Conservation (phyloP, 805 yeast species). For the Zygosaccharomyces bailii region DNA sequence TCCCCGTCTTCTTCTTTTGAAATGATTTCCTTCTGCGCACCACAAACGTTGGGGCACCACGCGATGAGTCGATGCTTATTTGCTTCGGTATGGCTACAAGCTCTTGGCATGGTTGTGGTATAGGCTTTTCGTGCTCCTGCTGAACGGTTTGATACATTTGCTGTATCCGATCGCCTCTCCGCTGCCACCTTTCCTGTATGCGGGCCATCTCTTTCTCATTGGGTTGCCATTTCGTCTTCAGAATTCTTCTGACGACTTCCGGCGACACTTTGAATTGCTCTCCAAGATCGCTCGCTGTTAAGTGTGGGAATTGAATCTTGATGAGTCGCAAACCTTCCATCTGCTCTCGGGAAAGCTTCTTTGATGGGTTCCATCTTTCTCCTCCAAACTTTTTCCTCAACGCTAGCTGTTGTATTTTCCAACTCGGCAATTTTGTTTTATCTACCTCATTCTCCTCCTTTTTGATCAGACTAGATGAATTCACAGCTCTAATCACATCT, state of each 20-base stretch:
- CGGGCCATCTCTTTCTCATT: constrained; percentile 47
- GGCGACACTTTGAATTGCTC: constrained; percentile 68
- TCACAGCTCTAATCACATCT: constrained; percentile 19
- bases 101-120: background rate
- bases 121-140: too few relatives aligned
- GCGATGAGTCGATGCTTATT: constrained; percentile 14
- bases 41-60: constrained; percentile 11
- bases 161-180: constrained; percentile 43
- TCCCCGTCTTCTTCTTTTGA: background rate
- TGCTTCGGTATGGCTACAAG: constrained; percentile 2
- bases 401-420: constrained; percentile 69
- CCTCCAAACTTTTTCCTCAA: constrained; percentile 57
- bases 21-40: constrained; percentile 5
- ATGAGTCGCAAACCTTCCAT: constrained; percentile 62
- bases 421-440: constrained; percentile 46
- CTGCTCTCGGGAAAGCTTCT: constrained; percentile 61
- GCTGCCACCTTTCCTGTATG: constrained; percentile 50
- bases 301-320: constrained; percentile 54
- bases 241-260: constrained; percentile 75
- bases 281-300: constrained; percentile 58
- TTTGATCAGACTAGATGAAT: constrained; percentile 16
- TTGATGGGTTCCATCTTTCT: constrained; percentile 62
- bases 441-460: constrained; percentile 15
- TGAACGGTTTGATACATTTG: constrained; percentile 15
- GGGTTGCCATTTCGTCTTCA: constrained; percentile 77